Conservation (phyloP, 768 basidiomycete genomes). For the Boletales sp. region DNA sequence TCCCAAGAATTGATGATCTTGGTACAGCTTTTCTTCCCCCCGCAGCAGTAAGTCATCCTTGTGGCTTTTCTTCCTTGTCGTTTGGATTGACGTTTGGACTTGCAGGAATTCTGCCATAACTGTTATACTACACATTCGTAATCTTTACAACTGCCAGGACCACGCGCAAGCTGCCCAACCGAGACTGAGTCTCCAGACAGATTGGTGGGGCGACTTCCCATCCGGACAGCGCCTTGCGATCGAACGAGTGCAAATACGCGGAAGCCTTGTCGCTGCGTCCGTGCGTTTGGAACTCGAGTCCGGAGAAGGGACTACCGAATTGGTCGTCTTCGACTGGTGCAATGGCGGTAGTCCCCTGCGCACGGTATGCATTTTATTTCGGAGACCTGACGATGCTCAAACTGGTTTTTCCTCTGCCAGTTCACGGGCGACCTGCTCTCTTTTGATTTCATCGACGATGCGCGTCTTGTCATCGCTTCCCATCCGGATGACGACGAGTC, state of each 20-base stretch:
- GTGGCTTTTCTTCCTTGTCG: not conserved
- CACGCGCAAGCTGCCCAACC: slow-evolving; percentile 42
- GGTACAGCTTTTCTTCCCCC: slow-evolving; percentile 28
- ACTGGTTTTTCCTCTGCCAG: slow-evolving; percentile 9
- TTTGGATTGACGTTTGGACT: not conserved
- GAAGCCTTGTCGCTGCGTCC: slow-evolving; percentile 21
- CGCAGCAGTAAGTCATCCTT: slow-evolving; percentile 20
- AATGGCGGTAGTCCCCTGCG: slow-evolving; percentile 25
- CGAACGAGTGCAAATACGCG: slow-evolving; percentile 28
- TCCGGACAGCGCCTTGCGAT: slow-evolving; percentile 31
- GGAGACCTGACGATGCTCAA: not conserved
- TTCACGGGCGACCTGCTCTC: slow-evolving; percentile 29
- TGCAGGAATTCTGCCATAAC: slow-evolving; percentile 25
- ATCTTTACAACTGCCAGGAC: slow-evolving; percentile 53
- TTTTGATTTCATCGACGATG: slow-evolving; percentile 28
- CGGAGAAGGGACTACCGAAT: slow-evolving; percentile 31
- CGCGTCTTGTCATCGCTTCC: slow-evolving; percentile 21
- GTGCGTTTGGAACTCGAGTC: slow-evolving; percentile 29
- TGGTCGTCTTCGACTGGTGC: slow-evolving; percentile 30
- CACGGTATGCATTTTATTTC: slow-evolving; percentile 16
- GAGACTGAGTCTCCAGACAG: slow-evolving; percentile 27
- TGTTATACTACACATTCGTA: slow-evolving; percentile 45
- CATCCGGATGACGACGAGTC: slow-evolving; percentile 34
- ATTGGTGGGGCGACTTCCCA: slow-evolving; percentile 33
- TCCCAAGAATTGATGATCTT: slow-evolving; percentile 29